These are phyloP conservation scores for Solanum virginianum DNA, from an alignment of 257 asterid species.

Conservation along the genomic window DNA sequence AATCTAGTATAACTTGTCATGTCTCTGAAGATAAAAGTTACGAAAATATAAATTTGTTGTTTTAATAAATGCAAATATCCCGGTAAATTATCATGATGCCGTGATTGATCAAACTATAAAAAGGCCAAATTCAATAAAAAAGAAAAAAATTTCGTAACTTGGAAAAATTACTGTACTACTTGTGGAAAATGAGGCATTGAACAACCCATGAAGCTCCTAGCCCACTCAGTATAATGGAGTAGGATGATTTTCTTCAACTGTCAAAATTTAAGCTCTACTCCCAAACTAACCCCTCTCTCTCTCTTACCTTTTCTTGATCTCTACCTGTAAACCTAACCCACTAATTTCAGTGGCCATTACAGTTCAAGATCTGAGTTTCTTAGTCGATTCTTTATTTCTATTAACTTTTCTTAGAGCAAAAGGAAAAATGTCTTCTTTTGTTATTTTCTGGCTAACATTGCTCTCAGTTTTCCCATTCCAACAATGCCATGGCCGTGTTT, in stretches of 20 bases:
- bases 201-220: not conserved
- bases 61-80: not conserved
- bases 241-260: not conserved
- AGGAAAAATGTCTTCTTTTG: constrained; percentile 29
- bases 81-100: not conserved
- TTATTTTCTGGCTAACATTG: constrained; percentile 9
- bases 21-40: no score
- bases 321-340: not conserved
- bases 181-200: not conserved
- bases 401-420: not conserved
- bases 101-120: not conserved
- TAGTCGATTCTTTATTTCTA: not conserved
- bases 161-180: not conserved
- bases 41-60: not conserved
- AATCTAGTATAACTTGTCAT: no score
- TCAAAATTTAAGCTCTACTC: not conserved
- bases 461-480: constrained; percentile 9
- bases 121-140: not conserved
- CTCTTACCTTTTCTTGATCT: not conserved
- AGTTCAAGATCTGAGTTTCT: not conserved
- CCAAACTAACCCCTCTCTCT: not conserved
- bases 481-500: constrained; percentile 29
- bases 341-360: not conserved
- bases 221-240: not conserved
- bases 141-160: not conserved